phyloP scores from a whole-genome alignment of 495 filamentous ascomycete genomes.

The Penicillium turbatum region DNA sequence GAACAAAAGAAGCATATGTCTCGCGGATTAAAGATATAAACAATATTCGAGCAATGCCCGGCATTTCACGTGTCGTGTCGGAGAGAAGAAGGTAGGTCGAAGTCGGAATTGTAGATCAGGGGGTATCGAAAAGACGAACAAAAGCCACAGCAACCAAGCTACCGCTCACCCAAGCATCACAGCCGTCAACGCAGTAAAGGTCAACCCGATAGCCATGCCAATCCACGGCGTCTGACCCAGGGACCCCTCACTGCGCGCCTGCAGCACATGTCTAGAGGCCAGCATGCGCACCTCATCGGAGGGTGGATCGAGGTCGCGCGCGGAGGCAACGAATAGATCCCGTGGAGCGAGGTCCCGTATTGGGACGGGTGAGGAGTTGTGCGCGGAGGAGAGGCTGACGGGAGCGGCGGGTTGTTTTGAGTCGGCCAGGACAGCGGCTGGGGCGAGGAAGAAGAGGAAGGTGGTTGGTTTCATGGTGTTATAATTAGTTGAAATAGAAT shows the following conservation, averaged over 20 bases:
- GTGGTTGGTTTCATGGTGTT: slow-evolving; percentile 35
- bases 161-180: slow-evolving; percentile 39
- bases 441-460: slow-evolving; percentile 31
- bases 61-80: slow-evolving; percentile 10
- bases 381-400: slow-evolving; percentile 21
- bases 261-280: slow-evolving; percentile 20
- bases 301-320: not conserved
- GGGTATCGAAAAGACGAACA: too few species aligned
- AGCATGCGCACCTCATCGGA: slow-evolving; percentile 6
- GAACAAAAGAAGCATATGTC: slow-evolving; percentile 1
- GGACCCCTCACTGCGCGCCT: slow-evolving; percentile 42
- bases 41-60: slow-evolving; percentile 1
- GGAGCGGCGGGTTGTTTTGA: slow-evolving; percentile 18
- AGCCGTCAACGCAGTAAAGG: slow-evolving; percentile 42
- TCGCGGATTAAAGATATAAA: not conserved
- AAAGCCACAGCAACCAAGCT: too few species aligned
- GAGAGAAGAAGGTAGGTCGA: slow-evolving; percentile 13
- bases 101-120: not conserved
- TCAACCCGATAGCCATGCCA: slow-evolving; percentile 46
- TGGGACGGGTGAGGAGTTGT: slow-evolving; percentile 26
- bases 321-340: slow-evolving; percentile 6
- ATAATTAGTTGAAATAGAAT: too few species aligned
- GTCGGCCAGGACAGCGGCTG: slow-evolving; percentile 30
- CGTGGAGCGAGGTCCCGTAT: slow-evolving; percentile 21
- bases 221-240: slow-evolving; percentile 48